Base-by-base conservation (phyloP, 1,284 basidiomycete species). In the Cryptococcus deneoformans region DNA sequence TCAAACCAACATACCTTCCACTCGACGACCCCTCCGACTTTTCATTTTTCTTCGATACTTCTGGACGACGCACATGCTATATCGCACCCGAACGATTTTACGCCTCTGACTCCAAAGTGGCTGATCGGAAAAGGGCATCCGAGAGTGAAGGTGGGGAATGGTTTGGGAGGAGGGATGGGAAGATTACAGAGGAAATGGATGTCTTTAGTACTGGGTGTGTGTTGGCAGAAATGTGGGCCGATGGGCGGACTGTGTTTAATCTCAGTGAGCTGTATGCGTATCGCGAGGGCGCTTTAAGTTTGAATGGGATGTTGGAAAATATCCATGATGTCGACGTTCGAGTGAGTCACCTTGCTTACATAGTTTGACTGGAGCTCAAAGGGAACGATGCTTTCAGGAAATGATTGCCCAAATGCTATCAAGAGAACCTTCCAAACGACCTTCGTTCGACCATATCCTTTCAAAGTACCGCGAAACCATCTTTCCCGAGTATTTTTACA, bases 21-120 rank as follows among this genome's bases (percentile, higher is more conserved):
- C 84, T 98, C 43, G 92, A 99, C 71, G 95, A 99, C 71, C 96
- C 96, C 0, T 87, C 93, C 5, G 94, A 97, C 78, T 99, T 98
- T 76, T 93, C 92, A 5, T 96, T 94, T 81, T 99, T 89, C 83
- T 99, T 95, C 75, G 96, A 99, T 76, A 95, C 92, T 2, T 93
- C 91, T 8, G 92, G 90, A 0, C 82, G 91, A 8, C 83, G 96
- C 5, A 95, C 91, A 2, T 99, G 95, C 75, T 98, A 99, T 70
- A 81, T 99, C 58, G 96, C 96, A 0, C 96, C 96, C 0, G 96
- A 99, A 69, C 83, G 96, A 8, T 99, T 99, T 80, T 98, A 89
- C 77, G 86, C 87, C 2, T 84, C 88, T 1, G 84, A 84, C 3
- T 86, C 86, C 0, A 88, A 88, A 45, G 86, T 82, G 54, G 63